Conservation (phyloP, 192 early-diverging fungal genomes). For the Umbelopsis vinacea region DNA sequence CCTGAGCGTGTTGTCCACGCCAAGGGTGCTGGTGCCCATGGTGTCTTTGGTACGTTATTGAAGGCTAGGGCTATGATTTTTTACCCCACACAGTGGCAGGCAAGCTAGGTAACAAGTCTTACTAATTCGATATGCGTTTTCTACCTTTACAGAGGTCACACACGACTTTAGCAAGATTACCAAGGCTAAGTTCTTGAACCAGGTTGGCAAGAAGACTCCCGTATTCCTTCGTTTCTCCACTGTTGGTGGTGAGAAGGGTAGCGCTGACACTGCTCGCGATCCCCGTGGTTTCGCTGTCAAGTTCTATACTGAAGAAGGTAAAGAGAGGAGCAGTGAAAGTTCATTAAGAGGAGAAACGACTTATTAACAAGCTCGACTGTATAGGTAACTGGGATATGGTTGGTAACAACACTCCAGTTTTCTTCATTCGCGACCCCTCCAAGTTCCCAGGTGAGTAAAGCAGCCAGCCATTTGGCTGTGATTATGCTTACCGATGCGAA, state of each 20-base stretch:
- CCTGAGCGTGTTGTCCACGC: constrained; percentile 85
- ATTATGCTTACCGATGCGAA: constrained; percentile 22
- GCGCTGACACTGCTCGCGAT: constrained; percentile 78
- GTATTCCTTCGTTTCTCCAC: constrained; percentile 83
- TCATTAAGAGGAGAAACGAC: background rate
- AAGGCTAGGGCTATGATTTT: background rate
- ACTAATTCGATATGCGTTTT: background rate
- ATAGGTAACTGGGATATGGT: constrained; percentile 85
- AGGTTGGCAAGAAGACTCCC: constrained; percentile 78
- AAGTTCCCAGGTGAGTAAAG: constrained; percentile 65
- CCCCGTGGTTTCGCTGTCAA: constrained; percentile 84
- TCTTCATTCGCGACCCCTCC: constrained; percentile 80
- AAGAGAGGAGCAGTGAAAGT: background rate
- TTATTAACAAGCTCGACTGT: constrained; percentile 3
- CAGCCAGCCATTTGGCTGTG: background rate
- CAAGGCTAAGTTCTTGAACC: constrained; percentile 73
- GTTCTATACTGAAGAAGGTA: constrained; percentile 83
- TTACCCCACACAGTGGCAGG: background rate
- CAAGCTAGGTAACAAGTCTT: background rate
- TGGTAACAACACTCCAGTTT: constrained; percentile 84
- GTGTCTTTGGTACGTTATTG: constrained; percentile 61
- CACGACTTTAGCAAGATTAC: constrained; percentile 71
- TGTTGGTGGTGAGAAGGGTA: constrained; percentile 76
- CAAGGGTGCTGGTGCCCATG: constrained; percentile 79
- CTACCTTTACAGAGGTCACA: constrained; percentile 60